Conservation (phyloP, 2,329 filamentous ascomycete genomes). For the Penicillium sp. region DNA sequence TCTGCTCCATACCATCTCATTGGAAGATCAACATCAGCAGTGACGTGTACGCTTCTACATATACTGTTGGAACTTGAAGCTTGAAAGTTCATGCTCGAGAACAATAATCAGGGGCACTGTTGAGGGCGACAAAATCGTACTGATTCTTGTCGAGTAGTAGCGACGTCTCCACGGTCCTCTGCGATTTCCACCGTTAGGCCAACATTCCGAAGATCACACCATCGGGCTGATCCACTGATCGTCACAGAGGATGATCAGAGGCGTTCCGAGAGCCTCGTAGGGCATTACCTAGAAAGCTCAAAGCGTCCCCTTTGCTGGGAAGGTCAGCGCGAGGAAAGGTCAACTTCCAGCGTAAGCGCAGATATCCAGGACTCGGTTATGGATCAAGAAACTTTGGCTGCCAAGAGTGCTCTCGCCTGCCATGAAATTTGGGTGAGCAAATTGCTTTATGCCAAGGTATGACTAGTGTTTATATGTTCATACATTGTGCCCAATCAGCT, state of each 20-base stretch:
- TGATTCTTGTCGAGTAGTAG: not conserved
- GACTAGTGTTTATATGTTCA: not conserved
- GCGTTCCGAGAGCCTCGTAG: conserved; percentile 4
- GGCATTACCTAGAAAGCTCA: not conserved
- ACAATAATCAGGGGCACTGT: not conserved
- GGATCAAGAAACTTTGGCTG: not conserved
- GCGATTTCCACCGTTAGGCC: not conserved
- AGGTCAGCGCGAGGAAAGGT: too few species aligned
- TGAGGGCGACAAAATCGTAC: not conserved
- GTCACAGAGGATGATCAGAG: conserved; percentile 8
- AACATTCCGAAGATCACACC: not conserved
- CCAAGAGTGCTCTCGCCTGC: not conserved
- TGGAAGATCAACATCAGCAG: not conserved
- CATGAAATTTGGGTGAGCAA: not conserved
- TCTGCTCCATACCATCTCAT: not conserved
- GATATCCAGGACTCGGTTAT: too few species aligned
- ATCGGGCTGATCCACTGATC: conserved; percentile 1
- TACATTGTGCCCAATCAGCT: not conserved
- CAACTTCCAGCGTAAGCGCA: too few species aligned
- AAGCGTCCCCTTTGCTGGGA: too few species aligned
- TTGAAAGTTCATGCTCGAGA: not conserved
- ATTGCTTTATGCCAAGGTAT: not conserved
- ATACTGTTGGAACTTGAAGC: not conserved
- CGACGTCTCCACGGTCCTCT: not conserved
- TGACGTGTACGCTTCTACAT: not conserved